Base-by-base conservation (phyloP, 352 stramenopile species). In the Phytophthora boehmeriae region DNA sequence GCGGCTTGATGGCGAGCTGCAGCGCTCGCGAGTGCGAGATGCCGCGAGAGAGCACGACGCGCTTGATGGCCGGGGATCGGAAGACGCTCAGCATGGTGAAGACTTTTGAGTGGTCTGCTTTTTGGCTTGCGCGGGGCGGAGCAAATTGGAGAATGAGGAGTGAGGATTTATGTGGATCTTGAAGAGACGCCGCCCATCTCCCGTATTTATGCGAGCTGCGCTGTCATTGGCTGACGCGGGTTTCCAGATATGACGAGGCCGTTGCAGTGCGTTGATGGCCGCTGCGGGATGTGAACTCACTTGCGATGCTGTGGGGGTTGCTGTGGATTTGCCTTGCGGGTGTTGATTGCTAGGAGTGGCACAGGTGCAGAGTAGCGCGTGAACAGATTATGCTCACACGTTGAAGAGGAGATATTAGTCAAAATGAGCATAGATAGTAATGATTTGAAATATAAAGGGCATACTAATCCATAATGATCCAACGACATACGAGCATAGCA, bases 61-160 rank as follows among this genome's bases (percentile, higher is more conserved):
- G 67, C 42, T 61, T 43, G 25, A 63, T 43, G 9, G 49, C 36
- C 5, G 47, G 48, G 1, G 57, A 65, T n/a, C 63, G 57, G 45
- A 58, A 8, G 13, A 65, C 22, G 28, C 49, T 63, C 17, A 72
- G 53, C 67, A 74, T 74, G 4, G 1, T n/a, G 38, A 20, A 23
- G 10, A 23, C 14, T 3, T 35, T 27, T 14, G 45, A 4, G 5
- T 11, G 16, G 10, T 6, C 10, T 52, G 11, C n/a, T 46, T 53
- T 43, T 54, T 47, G 30, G 13, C 39, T 54, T 63, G 54, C 3
- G 10, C 5, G 8, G 11, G n/a, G 34, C 8, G 25, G 35, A 32
- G 60, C 27, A 46, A 16, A 63, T 42, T 55, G 1, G 35, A 53
- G 14, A 66, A 48, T 73, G 65, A 13, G n/a, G 36, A 35, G 17